phyloP scores from a whole-genome alignment of 2,329 filamentous ascomycete species.

The Beauveria sp. region DNA sequence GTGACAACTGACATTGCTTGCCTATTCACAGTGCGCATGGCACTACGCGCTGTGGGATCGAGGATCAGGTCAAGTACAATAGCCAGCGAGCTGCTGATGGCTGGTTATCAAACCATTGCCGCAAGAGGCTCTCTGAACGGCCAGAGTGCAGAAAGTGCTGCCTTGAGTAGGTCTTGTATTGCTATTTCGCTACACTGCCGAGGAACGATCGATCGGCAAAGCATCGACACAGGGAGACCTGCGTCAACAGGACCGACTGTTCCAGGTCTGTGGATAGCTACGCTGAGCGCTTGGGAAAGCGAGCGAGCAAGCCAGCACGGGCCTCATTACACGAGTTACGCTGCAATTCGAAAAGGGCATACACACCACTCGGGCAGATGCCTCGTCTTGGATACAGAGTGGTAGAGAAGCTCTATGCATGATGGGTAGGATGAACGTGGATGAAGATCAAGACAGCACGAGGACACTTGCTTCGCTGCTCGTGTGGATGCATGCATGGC shows the following conservation, averaged over 20 bases:
- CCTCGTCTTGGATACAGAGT: background rate
- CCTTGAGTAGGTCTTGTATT: background rate
- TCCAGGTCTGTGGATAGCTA: background rate
- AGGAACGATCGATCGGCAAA: constrained; percentile 3
- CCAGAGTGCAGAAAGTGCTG: background rate
- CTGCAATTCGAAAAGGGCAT: too few species aligned
- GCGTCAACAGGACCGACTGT: background rate
- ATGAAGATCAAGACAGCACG: background rate
- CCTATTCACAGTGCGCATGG: background rate
- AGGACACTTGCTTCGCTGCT: background rate
- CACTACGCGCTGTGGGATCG: background rate
- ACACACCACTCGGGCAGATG: background rate
- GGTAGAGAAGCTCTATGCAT: background rate
- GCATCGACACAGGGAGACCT: background rate
- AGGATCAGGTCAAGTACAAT: background rate
- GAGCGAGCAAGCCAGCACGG: background rate
- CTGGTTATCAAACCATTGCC: too few species aligned
- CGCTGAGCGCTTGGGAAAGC: background rate
- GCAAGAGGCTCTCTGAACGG: background rate
- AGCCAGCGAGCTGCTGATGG: too few species aligned
- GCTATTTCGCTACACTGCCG: background rate
- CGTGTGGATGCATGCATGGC: constrained; percentile 4
- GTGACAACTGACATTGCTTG: background rate
- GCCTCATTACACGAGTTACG: too few species aligned
- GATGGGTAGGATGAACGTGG: background rate